Evolutionary conservation across 805 yeast species (phyloP).

Genomic region (Lipomyces chichibuensis): DNA sequence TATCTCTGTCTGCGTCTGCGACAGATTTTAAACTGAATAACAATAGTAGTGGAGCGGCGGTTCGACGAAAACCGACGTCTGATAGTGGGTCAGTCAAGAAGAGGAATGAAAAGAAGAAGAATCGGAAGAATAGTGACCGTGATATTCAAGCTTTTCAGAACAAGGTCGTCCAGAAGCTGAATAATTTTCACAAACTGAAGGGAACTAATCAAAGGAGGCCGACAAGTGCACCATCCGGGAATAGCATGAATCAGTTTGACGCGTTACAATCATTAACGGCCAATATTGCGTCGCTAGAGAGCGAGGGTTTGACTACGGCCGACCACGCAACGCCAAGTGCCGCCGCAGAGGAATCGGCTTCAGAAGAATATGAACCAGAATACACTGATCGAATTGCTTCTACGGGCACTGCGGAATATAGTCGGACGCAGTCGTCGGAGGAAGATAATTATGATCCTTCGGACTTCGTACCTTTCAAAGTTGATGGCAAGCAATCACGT

Average conservation of each 20-base stretch:
- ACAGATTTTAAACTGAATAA: background rate
- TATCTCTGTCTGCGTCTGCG: background rate
- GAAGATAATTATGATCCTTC: background rate
- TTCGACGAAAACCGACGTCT: background rate
- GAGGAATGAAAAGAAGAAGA: constrained; percentile 8
- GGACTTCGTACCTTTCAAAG: background rate
- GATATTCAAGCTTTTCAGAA: background rate
- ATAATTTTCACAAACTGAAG: background rate
- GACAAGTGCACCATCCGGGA: background rate
- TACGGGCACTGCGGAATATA: background rate
- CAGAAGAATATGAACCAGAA: background rate
- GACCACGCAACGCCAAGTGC: background rate
- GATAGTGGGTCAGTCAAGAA: constrained; percentile 5
- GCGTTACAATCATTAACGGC: background rate
- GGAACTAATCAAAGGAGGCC: background rate
- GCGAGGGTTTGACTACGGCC: background rate
- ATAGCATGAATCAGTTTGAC: constrained; percentile 4
- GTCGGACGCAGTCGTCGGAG: background rate
- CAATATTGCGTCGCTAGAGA: background rate
- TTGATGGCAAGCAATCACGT: background rate
- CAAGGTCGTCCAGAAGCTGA: background rate
- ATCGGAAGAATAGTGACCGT: constrained; percentile 4
- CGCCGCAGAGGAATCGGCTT: constrained; percentile 1
- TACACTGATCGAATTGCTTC: background rate
- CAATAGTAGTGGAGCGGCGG: background rate